These are phyloP conservation scores for Phytophthora colocasiae DNA, from an alignment of 352 stramenopile genomes.

Conservation along the genomic window DNA sequence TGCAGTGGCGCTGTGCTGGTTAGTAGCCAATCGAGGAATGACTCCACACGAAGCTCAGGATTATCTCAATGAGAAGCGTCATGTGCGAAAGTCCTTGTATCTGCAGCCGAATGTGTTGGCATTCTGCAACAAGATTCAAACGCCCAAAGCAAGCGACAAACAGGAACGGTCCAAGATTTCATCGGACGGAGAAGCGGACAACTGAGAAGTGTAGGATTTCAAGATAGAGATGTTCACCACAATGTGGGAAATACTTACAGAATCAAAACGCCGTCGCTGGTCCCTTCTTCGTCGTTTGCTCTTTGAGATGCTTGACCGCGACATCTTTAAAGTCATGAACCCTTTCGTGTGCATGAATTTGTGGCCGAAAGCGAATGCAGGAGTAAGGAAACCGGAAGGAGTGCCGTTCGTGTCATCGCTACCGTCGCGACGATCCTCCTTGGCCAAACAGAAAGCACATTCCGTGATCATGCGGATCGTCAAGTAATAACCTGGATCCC, in stretches of 20 bases:
- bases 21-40: conserved; percentile 78
- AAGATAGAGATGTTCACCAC: neutral
- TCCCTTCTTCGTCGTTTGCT: conserved; percentile 9
- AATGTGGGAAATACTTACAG: neutral
- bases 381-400: conserved; percentile 27
- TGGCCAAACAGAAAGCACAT: conserved; percentile 47
- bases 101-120: conserved; percentile 87
- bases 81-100: conserved; percentile 91
- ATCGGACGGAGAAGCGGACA: conserved; percentile 9
- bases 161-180: conserved; percentile 8
- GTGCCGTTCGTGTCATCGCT: conserved; percentile 19
- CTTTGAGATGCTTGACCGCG: conserved; percentile 1
- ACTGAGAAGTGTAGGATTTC: conserved; percentile 9
- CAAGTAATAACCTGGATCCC: conserved; percentile 47
- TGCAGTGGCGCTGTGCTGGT: conserved; percentile 92
- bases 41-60: conserved; percentile 85
- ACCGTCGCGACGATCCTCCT: conserved; percentile 16
- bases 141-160: conserved; percentile 7
- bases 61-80: conserved; percentile 88
- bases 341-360: conserved; percentile 51
- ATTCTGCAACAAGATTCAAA: conserved; percentile 73
- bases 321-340: conserved; percentile 38
- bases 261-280: conserved; percentile 16
- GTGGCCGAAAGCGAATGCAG: conserved; percentile 46
- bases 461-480: conserved; percentile 47